A percentile compares a stretch with the other conserved stretches of the same genome.
phyloP scores from a whole-genome alignment of 2,329 filamentous ascomycete genomes.

The Harringtonia lauricola region DNA sequence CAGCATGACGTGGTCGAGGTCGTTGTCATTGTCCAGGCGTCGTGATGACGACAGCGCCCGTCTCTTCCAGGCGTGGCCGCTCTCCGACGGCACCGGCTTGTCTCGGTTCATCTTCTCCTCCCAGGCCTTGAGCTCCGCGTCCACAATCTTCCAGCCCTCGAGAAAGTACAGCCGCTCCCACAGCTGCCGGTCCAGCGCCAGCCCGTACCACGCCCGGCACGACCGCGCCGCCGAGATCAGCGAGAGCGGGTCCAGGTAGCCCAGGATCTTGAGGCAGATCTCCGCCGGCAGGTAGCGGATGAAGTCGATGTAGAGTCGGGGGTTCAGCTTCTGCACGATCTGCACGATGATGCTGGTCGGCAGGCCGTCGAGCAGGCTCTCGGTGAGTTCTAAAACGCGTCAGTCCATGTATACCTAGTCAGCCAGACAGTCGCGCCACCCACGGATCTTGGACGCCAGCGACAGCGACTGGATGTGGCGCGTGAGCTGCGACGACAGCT shows the following conservation, averaged over 20 bases:
- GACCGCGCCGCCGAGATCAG: slow-evolving; percentile 69
- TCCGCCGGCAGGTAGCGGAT: slow-evolving; percentile 77
- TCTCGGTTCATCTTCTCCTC: slow-evolving; percentile 50
- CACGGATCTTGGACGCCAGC: slow-evolving; percentile 7
- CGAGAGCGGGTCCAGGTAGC: slow-evolving; percentile 71
- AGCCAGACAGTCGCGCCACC: background rate
- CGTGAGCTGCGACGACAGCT: slow-evolving; percentile 38
- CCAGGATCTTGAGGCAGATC: slow-evolving; percentile 80
- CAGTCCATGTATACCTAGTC: background rate
- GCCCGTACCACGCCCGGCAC: slow-evolving; percentile 70
- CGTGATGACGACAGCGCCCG: slow-evolving; percentile 34
- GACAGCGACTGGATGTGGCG: slow-evolving; percentile 38
- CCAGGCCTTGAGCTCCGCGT: slow-evolving; percentile 51
- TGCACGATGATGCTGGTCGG: slow-evolving; percentile 70
- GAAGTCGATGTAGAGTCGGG: slow-evolving; percentile 87
- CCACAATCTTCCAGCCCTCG: slow-evolving; percentile 76
- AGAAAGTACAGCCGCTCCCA: slow-evolving; percentile 76
- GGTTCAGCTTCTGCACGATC: slow-evolving; percentile 70
- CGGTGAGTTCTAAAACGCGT: slow-evolving; percentile 56
- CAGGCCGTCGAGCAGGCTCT: slow-evolving; percentile 65
- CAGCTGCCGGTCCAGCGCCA: slow-evolving; percentile 71
- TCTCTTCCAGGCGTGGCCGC: slow-evolving; percentile 43
- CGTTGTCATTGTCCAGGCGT: slow-evolving; percentile 3
- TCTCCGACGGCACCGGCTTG: slow-evolving; percentile 28
- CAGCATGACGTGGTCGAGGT: slow-evolving; percentile 25